Conservation (phyloP, 2,329 filamentous ascomycete species). For the Dendryphion nanum region DNA sequence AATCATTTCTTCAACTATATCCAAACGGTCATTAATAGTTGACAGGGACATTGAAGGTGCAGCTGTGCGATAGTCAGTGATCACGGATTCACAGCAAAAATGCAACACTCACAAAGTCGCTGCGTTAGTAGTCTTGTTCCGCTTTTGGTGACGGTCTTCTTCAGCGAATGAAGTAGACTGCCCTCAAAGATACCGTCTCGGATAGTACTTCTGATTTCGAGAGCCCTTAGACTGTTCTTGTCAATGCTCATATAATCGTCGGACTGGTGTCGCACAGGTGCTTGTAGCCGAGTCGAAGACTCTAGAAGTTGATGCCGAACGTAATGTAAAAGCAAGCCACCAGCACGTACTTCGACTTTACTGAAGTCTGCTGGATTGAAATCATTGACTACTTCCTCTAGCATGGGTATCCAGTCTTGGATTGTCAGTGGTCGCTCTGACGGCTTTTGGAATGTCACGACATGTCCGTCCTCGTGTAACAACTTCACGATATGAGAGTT, state of each 20-base stretch:
- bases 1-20: slow-evolving; percentile 77
- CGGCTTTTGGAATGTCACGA: slow-evolving; percentile 68
- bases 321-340: slow-evolving; percentile 79
- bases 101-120: slow-evolving; percentile 65
- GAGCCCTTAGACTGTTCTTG: slow-evolving; percentile 81
- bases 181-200: slow-evolving; percentile 76
- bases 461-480: slow-evolving; percentile 72
- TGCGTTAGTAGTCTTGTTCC: slow-evolving; percentile 80
- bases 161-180: slow-evolving; percentile 84
- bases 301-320: slow-evolving; percentile 76
- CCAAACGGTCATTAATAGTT: slow-evolving; percentile 74
- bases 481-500: slow-evolving; percentile 62
- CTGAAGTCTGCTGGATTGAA: slow-evolving; percentile 60
- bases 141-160: slow-evolving; percentile 86
- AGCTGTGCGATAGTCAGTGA: slow-evolving; percentile 42
- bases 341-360: slow-evolving; percentile 69
- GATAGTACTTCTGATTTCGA: slow-evolving; percentile 86
- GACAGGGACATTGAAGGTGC: slow-evolving; percentile 84
- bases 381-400: slow-evolving; percentile 68
- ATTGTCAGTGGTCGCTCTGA: slow-evolving; percentile 48
- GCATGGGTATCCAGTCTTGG: slow-evolving; percentile 69
- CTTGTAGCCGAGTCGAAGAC: slow-evolving; percentile 75
- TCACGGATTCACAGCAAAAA: no score
- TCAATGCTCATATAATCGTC: slow-evolving; percentile 87
- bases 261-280: slow-evolving; percentile 71